Conservation (phyloP, 2,329 filamentous ascomycete genomes). For the Neopestalotiopsis sp. region DNA sequence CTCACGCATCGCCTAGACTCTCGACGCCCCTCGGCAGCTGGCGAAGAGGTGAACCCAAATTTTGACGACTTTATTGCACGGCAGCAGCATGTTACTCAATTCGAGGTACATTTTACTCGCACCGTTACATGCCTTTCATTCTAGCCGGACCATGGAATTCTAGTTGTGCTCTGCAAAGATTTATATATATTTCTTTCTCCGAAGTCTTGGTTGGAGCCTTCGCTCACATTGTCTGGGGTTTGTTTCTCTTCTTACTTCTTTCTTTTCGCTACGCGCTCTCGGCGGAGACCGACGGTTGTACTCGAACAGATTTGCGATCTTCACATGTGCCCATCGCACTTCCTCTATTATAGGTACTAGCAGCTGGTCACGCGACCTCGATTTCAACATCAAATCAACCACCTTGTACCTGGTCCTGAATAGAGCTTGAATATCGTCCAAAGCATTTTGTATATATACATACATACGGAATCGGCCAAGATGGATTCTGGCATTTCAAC, state of each 20-base stretch:
- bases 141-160: neutral
- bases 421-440: neutral
- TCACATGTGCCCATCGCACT: neutral
- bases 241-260: neutral
- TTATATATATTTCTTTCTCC: neutral
- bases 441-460: neutral
- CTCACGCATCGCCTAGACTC: neutral
- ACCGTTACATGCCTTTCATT: neutral
- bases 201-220: neutral
- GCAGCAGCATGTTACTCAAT: neutral
- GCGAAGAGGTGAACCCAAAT: neutral
- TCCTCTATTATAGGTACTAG: constrained; percentile 2
- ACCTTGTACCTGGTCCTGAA: neutral
- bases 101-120: neutral
- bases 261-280: neutral
- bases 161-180: neutral
- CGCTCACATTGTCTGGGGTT: neutral
- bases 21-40: neutral
- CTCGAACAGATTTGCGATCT: constrained; percentile 1
- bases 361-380: neutral
- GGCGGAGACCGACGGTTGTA: neutral
- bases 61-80: neutral
- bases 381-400: neutral
- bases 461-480: neutral
- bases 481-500: constrained; percentile 35